Evolutionary conservation across 805 yeast genomes (phyloP).

Genomic region (Nadsonia fulvescens): DNA sequence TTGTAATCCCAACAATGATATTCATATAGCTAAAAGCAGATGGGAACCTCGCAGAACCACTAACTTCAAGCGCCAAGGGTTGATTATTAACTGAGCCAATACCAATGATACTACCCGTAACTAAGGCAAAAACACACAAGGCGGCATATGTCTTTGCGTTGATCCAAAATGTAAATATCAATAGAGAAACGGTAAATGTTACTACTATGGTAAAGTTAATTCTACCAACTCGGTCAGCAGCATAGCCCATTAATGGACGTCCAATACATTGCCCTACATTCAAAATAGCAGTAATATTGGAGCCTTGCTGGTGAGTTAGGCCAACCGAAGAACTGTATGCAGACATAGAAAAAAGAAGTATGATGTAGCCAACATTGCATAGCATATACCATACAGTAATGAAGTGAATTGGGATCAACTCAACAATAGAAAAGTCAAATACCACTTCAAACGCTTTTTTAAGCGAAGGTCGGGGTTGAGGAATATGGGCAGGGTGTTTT

Average conservation of each 20-base stretch:
- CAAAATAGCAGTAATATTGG: slow-evolving; percentile 16
- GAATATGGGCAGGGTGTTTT: too few relatives aligned
- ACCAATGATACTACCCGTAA: slow-evolving; percentile 22
- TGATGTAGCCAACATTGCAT: slow-evolving; percentile 4
- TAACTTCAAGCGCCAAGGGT: slow-evolving; percentile 5
- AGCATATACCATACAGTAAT: slow-evolving; percentile 6
- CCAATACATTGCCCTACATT: slow-evolving; percentile 26
- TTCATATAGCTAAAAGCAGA: slow-evolving; percentile 4
- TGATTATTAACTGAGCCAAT: slow-evolving; percentile 5
- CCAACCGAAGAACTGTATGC: slow-evolving; percentile 14
- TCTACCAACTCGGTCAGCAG: slow-evolving; percentile 31
- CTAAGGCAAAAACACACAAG: slow-evolving; percentile 15
- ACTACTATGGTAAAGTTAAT: slow-evolving; percentile 21
- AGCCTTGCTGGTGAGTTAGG: slow-evolving; percentile 9
- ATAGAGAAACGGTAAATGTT: slow-evolving; percentile 13
- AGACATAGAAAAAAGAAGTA: slow-evolving; percentile 15
- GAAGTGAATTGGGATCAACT: too few relatives aligned
- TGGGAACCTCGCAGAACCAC: slow-evolving; percentile 5
- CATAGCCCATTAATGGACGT: slow-evolving; percentile 27
- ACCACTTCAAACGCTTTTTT: slow-evolving; percentile 6
- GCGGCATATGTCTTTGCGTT: slow-evolving; percentile 9
- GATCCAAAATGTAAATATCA: slow-evolving; percentile 16
- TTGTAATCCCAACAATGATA: slow-evolving; percentile 5
- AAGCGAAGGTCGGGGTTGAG: slow-evolving; percentile 5
- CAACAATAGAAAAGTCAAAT: too few relatives aligned